Percentiles rank a stretch among this genome's conserved stretches.
Evolutionary conservation across 1,284 basidiomycete species (phyloP).

Genomic region (Cronartium ribicola): DNA sequence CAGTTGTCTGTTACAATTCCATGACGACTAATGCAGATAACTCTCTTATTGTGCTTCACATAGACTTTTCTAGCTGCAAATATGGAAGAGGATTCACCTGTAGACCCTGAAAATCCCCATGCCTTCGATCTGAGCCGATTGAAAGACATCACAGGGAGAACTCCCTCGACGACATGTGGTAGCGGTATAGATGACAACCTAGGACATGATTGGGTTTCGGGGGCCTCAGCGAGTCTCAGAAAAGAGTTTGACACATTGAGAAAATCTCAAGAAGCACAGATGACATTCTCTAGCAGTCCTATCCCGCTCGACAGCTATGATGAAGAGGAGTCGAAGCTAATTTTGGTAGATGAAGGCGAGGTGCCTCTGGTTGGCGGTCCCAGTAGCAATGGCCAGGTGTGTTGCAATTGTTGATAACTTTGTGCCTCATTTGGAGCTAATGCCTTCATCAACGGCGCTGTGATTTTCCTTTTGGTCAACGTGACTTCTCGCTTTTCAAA

Average conservation of each 20-base stretch:
- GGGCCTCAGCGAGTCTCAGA: background rate
- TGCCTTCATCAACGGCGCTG: background rate
- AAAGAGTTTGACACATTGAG: too few relatives aligned
- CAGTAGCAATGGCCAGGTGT: too few relatives aligned
- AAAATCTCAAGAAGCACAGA: too few relatives aligned
- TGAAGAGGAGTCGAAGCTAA: too few relatives aligned
- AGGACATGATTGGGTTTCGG: background rate
- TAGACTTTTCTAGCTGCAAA: background rate
- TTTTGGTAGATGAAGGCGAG: too few relatives aligned
- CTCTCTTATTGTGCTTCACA: background rate
- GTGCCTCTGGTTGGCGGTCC: too few relatives aligned
- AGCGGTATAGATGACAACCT: background rate
- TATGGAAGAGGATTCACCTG: background rate
- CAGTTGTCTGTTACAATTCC: too few relatives aligned
- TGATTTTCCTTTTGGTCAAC: background rate
- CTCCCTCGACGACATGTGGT: background rate
- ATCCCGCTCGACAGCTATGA: too few relatives aligned
- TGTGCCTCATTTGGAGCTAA: too few relatives aligned
- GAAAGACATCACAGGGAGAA: background rate
- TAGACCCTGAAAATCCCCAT: background rate
- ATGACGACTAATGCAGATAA: background rate
- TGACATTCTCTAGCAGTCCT: too few relatives aligned
- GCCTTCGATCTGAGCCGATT: background rate
- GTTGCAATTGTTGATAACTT: too few relatives aligned
- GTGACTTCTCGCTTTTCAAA: constrained; percentile 3